Evolutionary conservation across 2,329 filamentous ascomycete genomes (phyloP), one percentile per base, ranked within the genome.

Genomic region (Cladosporium sp.): DNA sequence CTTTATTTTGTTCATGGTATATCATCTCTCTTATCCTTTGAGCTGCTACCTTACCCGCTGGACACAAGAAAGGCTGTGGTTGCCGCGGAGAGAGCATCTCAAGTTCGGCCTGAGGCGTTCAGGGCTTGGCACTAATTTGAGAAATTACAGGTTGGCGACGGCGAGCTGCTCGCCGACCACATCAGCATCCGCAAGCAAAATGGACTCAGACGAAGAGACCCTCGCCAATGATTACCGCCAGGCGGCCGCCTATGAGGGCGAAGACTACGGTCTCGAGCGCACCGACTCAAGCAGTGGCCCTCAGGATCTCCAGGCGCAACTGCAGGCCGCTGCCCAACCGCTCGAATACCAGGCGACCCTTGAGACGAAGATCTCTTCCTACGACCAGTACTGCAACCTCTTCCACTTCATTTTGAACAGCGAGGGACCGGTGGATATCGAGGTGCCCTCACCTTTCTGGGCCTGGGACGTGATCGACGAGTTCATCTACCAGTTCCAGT

Each of bases 401-500:
- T 99, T 99, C 85, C 95, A 99, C 84, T 98, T 92, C 82, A 97
- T 99, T 79, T 85, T 99, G 78, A 99, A 99, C 87, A 98, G 94
- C 59, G 95, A 98, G 72, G 95, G 95, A n/a, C 95, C 95, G 18
- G 94, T 99, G 67, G 95, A 99, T 77, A 85, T 99, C 72, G 95
- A 99, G 80, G 91, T 94, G 70, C 95, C 95, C 73, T 97, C 93
- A 92, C 96, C 97, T 83, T 97, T 94, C 84, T 99, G 95, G 95
- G 95, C 95, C 49, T 99, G 95, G 95, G 95, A 99, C 80, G 94
- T 98, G 72, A 97, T 99, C 82, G 95, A 99, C 80, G 95, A 99
- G 82, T 99, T 99, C 84, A 98, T 99, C 83, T 99, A 99, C 85
- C 95, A 99, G 81, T 99, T 99, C 86, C 97, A 99, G 86, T 96